Evolutionary conservation across 805 yeast genomes (phyloP), one percentile per base, ranked within the genome.

Genomic region (Myxozyma geophila): DNA sequence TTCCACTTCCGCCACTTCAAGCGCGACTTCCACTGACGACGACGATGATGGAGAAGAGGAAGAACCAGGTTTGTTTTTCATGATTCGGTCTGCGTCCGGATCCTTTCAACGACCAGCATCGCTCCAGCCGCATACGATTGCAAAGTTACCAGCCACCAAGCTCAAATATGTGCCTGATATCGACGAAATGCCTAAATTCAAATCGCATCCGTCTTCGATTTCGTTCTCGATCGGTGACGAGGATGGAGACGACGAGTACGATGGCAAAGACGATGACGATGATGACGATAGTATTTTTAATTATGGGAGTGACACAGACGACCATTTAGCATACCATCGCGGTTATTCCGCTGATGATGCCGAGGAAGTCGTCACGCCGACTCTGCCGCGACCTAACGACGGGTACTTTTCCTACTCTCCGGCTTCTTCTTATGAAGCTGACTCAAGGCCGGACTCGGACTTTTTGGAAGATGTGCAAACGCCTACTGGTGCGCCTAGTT

Each of bases 121-220:
- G 51, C 44, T 44, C 36, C 69, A 59, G 60, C 70, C 64, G 66
- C 82, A 83, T 50, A 88, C 90, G 10, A 92, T 92, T 67, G 91
- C 90, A 43, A 79, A 85, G 50, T 77, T 93, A 58, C 98, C 98
- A 1, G 87, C 97, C 1, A 92, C 98, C 0, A 86, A 90, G 0
- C 82, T 93, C 60, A 92, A 92, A 73, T 85, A 85, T 73, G 90
- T 90, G 7, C 87, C 83, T 63, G 84, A 82, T n/a, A 28, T 39
- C 7, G 56, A 44, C 35, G 65, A 66, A 19, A 36, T 53, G 23
- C 49, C 59, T 15, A 40, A 17, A 7, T n/a, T 19, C 28, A 19
- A 44, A 33, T 44, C 47, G 40, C 47, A 63, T 28, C 13, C 40
- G 13, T 40, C 47, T 15, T 35, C 61, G n/a, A 59, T 51, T 1